These are phyloP conservation scores for Aspergillus wentii DNA, from an alignment of 495 filamentous ascomycete species.

Conservation along the genomic window DNA sequence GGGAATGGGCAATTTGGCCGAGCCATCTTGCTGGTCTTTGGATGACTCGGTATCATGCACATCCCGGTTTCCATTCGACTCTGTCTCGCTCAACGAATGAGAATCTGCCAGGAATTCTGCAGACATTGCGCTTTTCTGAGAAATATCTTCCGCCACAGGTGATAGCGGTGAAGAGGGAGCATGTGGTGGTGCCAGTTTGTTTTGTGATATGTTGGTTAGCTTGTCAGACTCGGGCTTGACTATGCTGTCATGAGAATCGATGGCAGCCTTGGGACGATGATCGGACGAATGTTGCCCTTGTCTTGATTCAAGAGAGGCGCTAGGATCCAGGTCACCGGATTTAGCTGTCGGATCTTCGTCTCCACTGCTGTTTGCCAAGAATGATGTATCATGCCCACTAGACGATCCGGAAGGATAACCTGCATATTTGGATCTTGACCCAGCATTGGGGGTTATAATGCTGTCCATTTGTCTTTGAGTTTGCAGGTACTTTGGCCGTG, in stretches of 20 bases:
- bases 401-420: conserved; percentile 23
- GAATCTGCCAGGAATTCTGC: no score
- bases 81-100: conserved; percentile 14
- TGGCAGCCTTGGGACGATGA: conserved; percentile 1
- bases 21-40: conserved; percentile 19
- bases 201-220: conserved; percentile 11
- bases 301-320: conserved; percentile 6
- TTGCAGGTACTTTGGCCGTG: conserved; percentile 11
- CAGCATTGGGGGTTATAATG: conserved; percentile 14
- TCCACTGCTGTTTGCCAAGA: conserved; percentile 48
- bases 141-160: conserved; percentile 27
- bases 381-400: conserved; percentile 36
- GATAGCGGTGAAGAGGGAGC: conserved; percentile 19
- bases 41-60: conserved; percentile 10
- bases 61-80: conserved; percentile 31
- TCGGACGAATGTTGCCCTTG: no score
- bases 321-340: conserved; percentile 13
- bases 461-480: conserved; percentile 24
- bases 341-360: conserved; percentile 33
- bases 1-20: conserved; percentile 25
- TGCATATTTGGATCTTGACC: conserved; percentile 18
- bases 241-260: conserved; percentile 4
- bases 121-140: conserved; percentile 16
- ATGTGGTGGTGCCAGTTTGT: conserved; percentile 12
- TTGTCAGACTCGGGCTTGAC: conserved; percentile 3